phyloP scores from a whole-genome alignment of 345 rosid species.

The Corymbia maculata region DNA sequence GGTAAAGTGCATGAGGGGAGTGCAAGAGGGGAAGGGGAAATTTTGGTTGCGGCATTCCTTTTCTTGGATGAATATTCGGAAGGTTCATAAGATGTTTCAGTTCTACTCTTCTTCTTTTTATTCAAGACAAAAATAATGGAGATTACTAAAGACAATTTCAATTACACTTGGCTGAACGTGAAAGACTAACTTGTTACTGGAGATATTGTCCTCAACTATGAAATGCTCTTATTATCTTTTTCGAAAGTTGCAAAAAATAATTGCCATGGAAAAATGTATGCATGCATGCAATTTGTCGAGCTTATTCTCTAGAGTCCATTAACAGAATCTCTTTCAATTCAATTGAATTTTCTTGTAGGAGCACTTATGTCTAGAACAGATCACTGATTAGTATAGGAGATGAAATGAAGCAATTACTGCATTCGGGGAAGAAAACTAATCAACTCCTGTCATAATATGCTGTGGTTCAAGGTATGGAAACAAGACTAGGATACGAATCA shows the following conservation, averaged over 20 bases:
- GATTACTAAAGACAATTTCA: not conserved
- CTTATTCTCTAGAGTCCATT: not conserved
- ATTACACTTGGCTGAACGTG: not conserved
- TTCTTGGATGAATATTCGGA: not conserved
- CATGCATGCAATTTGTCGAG: not conserved
- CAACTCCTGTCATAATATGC: not conserved
- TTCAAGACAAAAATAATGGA: not conserved
- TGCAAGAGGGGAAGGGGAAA: not conserved
- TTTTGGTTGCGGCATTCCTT: not conserved
- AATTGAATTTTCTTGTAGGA: not conserved
- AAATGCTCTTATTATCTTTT: not conserved
- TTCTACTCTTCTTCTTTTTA: not conserved
- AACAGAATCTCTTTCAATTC: not conserved
- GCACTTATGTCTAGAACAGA: not conserved
- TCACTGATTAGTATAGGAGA: not conserved
- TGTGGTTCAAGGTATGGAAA: not conserved
- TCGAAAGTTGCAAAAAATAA: not conserved
- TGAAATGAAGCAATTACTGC: not conserved
- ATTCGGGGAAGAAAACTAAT: not conserved
- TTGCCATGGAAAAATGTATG: not conserved
- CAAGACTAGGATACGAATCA: not conserved
- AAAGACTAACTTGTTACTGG: not conserved
- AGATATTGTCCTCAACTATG: not conserved
- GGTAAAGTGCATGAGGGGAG: not conserved
- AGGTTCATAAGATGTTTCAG: not conserved